Evolutionary conservation across 2,329 filamentous ascomycete genomes (phyloP).

Genomic region (Penicillium sp.): DNA sequence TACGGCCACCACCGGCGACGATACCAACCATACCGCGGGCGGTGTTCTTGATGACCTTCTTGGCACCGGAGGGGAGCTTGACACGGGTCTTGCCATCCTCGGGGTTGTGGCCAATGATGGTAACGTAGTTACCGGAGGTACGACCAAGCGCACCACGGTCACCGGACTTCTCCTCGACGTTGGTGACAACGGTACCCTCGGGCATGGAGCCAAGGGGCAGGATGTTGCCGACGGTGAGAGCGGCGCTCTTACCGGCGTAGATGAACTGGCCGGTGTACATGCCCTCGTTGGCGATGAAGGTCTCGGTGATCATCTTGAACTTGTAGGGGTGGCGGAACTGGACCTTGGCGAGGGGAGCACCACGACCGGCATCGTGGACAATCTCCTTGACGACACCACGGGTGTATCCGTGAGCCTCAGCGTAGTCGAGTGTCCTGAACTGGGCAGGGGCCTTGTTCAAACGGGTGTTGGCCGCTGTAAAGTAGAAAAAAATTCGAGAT

Average conservation of each 20-base stretch:
- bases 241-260: conserved; percentile 99
- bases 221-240: conserved; percentile 95
- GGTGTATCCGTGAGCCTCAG: conserved; percentile 96
- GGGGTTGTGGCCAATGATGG: conserved; percentile 95
- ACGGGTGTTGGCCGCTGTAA: conserved; percentile 74
- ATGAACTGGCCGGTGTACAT: conserved; percentile 99
- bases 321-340: conserved; percentile 97
- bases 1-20: conserved; percentile 98
- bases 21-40: conserved; percentile 99
- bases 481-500: conserved; percentile 32
- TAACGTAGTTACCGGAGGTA: conserved; percentile 99
- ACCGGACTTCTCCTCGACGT: conserved; percentile 98
- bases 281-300: conserved; percentile 99
- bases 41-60: conserved; percentile 95
- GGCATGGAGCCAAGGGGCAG: conserved; percentile 92
- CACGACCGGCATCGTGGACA: conserved; percentile 97
- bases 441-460: conserved; percentile 94
- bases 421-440: conserved; percentile 95
- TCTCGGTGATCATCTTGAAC: conserved; percentile 97
- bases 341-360: conserved; percentile 95
- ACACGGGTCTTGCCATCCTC: conserved; percentile 99
- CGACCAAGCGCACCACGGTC: conserved; percentile 95
- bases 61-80: conserved; percentile 98
- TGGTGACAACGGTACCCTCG: conserved; percentile 98
- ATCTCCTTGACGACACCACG: conserved; percentile 98